Evolutionary conservation across 768 basidiomycete genomes (phyloP).

Genomic region (Podaxis sp.): DNA sequence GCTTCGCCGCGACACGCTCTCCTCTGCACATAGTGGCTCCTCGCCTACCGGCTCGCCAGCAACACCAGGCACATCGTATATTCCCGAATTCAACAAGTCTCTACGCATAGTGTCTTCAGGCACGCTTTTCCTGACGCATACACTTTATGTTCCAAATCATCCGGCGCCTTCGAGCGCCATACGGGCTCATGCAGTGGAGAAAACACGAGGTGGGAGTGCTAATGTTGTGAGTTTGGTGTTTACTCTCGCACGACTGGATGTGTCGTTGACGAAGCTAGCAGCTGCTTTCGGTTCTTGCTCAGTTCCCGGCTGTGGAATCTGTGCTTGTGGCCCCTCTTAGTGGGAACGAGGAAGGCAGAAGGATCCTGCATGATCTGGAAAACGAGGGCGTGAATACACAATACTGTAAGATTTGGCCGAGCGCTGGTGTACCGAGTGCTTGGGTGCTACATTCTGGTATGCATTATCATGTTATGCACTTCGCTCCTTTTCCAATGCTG

Average conservation of each 20-base stretch:
- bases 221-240: slow-evolving; percentile 40
- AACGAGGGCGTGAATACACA: slow-evolving; percentile 65
- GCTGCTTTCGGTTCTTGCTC: slow-evolving; percentile 70
- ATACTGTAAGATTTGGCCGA: slow-evolving; percentile 73
- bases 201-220: slow-evolving; percentile 71
- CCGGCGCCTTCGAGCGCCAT: slow-evolving; percentile 56
- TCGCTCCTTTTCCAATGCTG: slow-evolving; percentile 8
- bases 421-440: slow-evolving; percentile 72
- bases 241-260: neutral
- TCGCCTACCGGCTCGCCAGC: neutral
- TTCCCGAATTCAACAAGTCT: slow-evolving; percentile 34
- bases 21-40: neutral
- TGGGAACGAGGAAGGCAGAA: slow-evolving; percentile 66
- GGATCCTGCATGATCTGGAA: slow-evolving; percentile 65
- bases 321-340: slow-evolving; percentile 75
- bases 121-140: slow-evolving; percentile 78
- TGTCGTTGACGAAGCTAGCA: slow-evolving; percentile 18
- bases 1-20: slow-evolving; percentile 42
- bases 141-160: slow-evolving; percentile 59
- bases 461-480: slow-evolving; percentile 18
- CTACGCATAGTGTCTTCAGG: slow-evolving; percentile 79
- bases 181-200: slow-evolving; percentile 72
- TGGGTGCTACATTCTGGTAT: slow-evolving; percentile 79
- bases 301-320: slow-evolving; percentile 65
- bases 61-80: neutral